Percentiles rank a stretch among this genome's conserved stretches.
phyloP scores from a whole-genome alignment of 306 rosid genomes.

The Fagus crenata region DNA sequence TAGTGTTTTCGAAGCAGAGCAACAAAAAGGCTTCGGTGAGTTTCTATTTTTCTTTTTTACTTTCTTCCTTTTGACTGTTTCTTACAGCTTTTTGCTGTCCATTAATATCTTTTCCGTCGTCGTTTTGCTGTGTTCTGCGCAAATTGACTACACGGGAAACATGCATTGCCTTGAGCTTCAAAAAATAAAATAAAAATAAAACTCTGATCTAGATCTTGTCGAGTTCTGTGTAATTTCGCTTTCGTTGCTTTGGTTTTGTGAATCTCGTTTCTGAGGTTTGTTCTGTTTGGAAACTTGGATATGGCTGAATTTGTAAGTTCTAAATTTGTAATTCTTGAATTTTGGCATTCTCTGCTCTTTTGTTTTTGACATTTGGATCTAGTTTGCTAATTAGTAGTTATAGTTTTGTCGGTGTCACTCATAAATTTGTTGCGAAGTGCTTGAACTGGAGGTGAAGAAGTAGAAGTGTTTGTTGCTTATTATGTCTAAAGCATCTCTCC shows the following conservation, averaged over 20 bases:
- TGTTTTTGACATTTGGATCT: not conserved
- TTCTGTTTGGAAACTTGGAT: not conserved
- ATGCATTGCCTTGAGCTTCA: not conserved
- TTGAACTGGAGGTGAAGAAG: not conserved
- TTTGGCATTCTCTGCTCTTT: not conserved
- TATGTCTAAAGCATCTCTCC: not conserved
- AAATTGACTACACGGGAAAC: slow-evolving; percentile 20
- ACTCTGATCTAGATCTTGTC: slow-evolving; percentile 16
- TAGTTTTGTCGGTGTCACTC: not conserved
- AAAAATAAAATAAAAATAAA: not conserved
- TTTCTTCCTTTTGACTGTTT: slow-evolving; percentile 5
- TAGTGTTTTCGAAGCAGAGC: not conserved
- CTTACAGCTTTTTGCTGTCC: slow-evolving; percentile 15
- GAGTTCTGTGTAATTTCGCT: slow-evolving; percentile 9
- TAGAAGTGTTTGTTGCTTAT: not conserved
- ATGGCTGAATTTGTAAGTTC: not conserved
- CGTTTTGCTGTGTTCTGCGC: slow-evolving; percentile 10
- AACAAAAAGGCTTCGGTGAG: slow-evolving; percentile 2
- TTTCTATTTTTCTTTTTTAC: not conserved
- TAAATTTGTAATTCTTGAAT: not conserved
- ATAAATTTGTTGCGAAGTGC: not conserved
- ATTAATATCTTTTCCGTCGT: not conserved
- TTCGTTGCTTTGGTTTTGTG: not conserved
- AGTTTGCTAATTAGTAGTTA: not conserved
- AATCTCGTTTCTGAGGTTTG: not conserved